A percentile compares a stretch with the other conserved stretches of the same genome.
Evolutionary conservation across 257 asterid species (phyloP).

Genomic region (Lantana camara): DNA sequence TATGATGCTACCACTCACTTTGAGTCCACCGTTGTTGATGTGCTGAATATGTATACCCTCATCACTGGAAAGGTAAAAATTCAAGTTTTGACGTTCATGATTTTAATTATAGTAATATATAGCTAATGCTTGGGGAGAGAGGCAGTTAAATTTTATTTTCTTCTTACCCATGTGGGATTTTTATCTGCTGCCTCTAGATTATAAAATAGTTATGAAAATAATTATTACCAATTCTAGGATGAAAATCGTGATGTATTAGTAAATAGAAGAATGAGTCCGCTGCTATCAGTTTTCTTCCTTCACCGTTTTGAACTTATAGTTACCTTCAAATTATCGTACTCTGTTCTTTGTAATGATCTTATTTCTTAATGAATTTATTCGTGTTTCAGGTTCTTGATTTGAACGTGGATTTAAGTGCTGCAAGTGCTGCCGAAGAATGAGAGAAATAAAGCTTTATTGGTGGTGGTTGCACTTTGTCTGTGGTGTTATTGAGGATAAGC

Average conservation of each 20-base stretch:
- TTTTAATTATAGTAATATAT: neutral
- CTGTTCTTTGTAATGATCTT: neutral
- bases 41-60: conserved; percentile 62
- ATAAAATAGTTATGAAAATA: too few relatives aligned
- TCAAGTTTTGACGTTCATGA: neutral
- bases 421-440: conserved; percentile 67
- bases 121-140: neutral
- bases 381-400: conserved; percentile 51
- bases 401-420: conserved; percentile 59
- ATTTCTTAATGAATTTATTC: neutral
- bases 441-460: conserved; percentile 1
- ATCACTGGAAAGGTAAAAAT: conserved; percentile 67
- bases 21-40: conserved; percentile 66
- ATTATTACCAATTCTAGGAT: too few relatives aligned
- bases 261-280: neutral
- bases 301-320: neutral
- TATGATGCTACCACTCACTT: conserved; percentile 74
- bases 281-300: neutral
- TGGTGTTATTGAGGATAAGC: conserved; percentile 23
- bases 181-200: neutral
- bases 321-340: neutral
- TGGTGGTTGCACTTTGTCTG: conserved; percentile 16
- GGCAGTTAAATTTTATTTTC: neutral
- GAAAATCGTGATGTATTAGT: neutral
- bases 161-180: neutral